Conservation (phyloP, 73 alveolate genomes). For the Paraurostyla sp. region DNA sequence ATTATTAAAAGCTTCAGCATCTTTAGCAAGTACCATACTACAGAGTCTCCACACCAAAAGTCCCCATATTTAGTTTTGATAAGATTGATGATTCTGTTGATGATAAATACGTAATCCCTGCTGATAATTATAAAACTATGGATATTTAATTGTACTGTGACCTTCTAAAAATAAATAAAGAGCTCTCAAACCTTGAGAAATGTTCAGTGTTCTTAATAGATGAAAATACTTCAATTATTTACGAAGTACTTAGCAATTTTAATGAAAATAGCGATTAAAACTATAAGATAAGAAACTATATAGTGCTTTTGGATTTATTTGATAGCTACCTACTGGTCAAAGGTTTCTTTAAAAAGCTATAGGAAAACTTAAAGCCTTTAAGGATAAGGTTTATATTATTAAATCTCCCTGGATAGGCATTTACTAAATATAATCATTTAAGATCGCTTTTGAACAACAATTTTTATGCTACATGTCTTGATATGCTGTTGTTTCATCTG, state of each 20-base stretch:
- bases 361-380: background rate
- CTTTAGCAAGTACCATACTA: background rate
- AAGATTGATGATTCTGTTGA: background rate
- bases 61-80: conserved; percentile 27
- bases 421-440: conserved; percentile 15
- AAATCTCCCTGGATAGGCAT: conserved; percentile 56
- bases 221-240: conserved; percentile 59
- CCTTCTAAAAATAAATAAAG: background rate
- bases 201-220: conserved; percentile 35
- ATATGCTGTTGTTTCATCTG: conserved; percentile 27
- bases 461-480: conserved; percentile 52
- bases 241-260: background rate
- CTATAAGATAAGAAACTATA: background rate
- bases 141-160: conserved; percentile 46
- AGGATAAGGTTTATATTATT: background rate
- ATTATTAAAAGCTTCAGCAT: conserved; percentile 43
- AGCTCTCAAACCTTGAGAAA: background rate
- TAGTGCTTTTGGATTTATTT: conserved; percentile 48
- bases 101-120: conserved; percentile 30
- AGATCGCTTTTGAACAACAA: conserved; percentile 17
- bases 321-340: conserved; percentile 7
- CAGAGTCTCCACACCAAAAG: conserved; percentile 58
- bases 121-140: background rate
- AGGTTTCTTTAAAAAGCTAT: background rate
- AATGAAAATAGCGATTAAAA: background rate